phyloP scores from a whole-genome alignment of 164 flowering plant species.

The Umbellularia californica region DNA sequence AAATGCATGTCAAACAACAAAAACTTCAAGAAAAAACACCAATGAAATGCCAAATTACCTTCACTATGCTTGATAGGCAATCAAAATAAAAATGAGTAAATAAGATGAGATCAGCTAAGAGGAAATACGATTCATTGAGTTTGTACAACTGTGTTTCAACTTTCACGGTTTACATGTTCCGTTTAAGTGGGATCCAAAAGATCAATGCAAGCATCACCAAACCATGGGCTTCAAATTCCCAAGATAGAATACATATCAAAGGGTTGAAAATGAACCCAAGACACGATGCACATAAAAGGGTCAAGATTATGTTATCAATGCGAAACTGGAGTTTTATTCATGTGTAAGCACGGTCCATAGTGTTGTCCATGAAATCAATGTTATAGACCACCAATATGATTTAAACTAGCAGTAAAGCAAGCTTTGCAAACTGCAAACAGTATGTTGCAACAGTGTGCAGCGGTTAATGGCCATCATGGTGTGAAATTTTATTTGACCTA shows the following conservation, averaged over 20 bases:
- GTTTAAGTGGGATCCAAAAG: neutral
- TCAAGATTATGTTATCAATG: too few relatives aligned
- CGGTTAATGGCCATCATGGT: too few relatives aligned
- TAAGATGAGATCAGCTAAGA: neutral
- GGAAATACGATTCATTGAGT: neutral
- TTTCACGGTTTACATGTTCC: neutral
- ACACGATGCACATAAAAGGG: too few relatives aligned
- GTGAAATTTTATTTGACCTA: too few relatives aligned
- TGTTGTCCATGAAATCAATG: too few relatives aligned
- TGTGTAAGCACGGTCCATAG: too few relatives aligned
- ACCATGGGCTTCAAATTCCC: neutral
- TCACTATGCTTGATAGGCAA: neutral
- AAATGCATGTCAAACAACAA: neutral
- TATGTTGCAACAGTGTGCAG: too few relatives aligned
- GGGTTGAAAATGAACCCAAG: too few relatives aligned
- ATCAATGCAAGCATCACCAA: neutral
- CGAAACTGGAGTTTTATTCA: too few relatives aligned
- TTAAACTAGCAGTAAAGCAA: too few relatives aligned
- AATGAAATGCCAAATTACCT: constrained; percentile 1
- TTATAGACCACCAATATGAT: too few relatives aligned
- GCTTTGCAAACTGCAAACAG: too few relatives aligned
- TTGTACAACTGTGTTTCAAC: neutral
- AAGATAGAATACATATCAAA: neutral
- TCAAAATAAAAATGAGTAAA: neutral
- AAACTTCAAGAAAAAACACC: constrained; percentile 1